phyloP scores from a whole-genome alignment of 768 basidiomycete genomes.

The Auricularia cornea region DNA sequence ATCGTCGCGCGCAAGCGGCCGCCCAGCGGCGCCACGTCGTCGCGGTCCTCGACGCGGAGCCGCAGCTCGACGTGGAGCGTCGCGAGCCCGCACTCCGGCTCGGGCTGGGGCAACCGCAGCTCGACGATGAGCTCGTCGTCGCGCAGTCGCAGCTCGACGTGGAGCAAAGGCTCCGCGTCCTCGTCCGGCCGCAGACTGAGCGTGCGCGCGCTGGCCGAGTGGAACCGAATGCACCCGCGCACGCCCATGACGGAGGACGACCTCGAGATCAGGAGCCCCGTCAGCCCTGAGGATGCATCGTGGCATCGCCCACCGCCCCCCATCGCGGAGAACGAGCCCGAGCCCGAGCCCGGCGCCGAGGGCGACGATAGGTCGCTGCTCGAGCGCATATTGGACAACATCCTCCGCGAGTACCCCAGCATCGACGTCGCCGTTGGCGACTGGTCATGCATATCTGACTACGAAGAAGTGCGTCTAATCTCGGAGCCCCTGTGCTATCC shows the following conservation, averaged over 20 bases:
- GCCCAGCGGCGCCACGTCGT: neutral
- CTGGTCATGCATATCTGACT: neutral
- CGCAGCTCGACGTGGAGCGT: neutral
- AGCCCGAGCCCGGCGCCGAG: neutral
- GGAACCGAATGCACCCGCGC: neutral
- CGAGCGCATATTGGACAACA: neutral
- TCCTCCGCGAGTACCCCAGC: neutral
- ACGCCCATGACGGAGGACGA: neutral
- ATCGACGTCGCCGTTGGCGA: neutral
- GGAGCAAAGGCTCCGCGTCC: neutral
- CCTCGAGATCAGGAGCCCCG: neutral
- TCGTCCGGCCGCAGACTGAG: neutral
- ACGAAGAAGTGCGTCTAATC: neutral
- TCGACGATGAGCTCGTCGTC: neutral
- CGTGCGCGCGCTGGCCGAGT: neutral
- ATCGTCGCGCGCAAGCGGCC: neutral
- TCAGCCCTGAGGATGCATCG: neutral
- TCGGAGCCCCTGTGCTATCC: neutral
- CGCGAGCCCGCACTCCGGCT: neutral
- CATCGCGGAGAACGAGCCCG: neutral
- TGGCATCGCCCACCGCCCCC: neutral
- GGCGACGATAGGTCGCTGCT: neutral
- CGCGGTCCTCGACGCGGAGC: neutral
- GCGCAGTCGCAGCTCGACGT: neutral
- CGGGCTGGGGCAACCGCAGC: neutral